Percentiles rank a stretch among this genome's conserved stretches.
phyloP scores from a whole-genome alignment of 2,329 filamentous ascomycete species.

The Parascedosporium putredinis region DNA sequence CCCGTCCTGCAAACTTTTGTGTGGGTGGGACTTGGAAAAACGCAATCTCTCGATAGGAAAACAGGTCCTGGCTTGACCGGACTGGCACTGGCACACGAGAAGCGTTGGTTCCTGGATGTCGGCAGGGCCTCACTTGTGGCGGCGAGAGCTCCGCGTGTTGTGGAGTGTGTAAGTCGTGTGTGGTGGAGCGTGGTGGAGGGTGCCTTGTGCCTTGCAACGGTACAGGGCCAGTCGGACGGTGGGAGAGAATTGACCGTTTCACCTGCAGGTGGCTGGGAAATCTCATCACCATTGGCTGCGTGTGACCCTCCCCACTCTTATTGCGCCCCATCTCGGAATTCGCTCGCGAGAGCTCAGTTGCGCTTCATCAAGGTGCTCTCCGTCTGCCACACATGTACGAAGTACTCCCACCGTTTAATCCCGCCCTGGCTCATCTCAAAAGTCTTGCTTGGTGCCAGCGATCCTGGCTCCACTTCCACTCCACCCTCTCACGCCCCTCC shows the following conservation, averaged over 20 bases:
- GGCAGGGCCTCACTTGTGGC: too few relatives aligned
- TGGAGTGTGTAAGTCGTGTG: neutral
- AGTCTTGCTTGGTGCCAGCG: neutral
- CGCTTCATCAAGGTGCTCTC: too few relatives aligned
- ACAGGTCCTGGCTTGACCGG: too few relatives aligned
- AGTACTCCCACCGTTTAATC: neutral
- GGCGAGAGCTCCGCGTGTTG: too few relatives aligned
- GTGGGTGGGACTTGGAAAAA: too few relatives aligned
- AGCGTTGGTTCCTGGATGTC: too few relatives aligned
- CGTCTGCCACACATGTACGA: neutral
- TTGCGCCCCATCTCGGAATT: too few relatives aligned
- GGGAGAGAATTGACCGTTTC: neutral
- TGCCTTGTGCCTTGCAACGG: neutral
- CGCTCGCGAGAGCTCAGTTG: too few relatives aligned
- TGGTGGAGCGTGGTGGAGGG: neutral
- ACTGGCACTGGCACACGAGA: too few relatives aligned
- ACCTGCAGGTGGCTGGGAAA: neutral
- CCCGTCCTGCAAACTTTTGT: too few relatives aligned
- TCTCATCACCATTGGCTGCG: neutral
- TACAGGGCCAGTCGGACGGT: neutral
- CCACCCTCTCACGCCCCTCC: neutral
- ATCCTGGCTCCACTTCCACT: conserved; percentile 3
- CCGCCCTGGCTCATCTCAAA: neutral
- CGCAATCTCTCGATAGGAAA: too few relatives aligned
- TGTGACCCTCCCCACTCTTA: neutral